Conservation (phyloP, 202 grass and related monocot species). For the Bolboschoenoplectus hybrid region DNA sequence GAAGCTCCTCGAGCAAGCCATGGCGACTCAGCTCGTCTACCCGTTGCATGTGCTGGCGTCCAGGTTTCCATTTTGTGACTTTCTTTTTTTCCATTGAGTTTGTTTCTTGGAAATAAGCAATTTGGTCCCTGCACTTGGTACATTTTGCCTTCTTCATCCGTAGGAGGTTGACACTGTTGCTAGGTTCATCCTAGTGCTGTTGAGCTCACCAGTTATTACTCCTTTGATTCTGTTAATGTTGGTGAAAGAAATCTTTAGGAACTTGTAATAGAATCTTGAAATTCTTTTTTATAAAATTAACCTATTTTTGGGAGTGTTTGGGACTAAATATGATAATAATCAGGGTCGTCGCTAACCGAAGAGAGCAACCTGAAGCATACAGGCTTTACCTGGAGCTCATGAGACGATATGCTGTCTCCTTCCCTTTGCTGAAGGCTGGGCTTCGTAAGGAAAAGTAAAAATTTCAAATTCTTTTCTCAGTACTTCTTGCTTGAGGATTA, state of each 20-base stretch:
- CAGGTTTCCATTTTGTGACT: slow-evolving; percentile 38
- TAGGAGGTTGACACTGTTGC: too few species aligned
- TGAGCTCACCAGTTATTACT: neutral
- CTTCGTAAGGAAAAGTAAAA: slow-evolving; percentile 71
- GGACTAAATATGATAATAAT: neutral
- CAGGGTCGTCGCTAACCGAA: slow-evolving; percentile 62
- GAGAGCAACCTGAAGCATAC: slow-evolving; percentile 74
- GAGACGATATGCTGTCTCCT: slow-evolving; percentile 51
- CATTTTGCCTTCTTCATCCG: neutral
- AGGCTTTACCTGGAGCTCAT: slow-evolving; percentile 75
- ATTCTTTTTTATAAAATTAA: too few species aligned
- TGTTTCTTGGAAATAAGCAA: neutral
- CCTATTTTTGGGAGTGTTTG: neutral
- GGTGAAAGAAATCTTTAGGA: too few species aligned
- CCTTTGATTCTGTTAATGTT: too few species aligned
- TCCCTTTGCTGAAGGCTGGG: slow-evolving; percentile 44
- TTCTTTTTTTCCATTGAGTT: slow-evolving; percentile 12
- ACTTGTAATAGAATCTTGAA: too few species aligned
- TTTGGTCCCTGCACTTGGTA: neutral
- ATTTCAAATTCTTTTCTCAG: neutral
- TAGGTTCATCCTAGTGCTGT: neutral
- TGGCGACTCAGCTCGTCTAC: slow-evolving; percentile 59
- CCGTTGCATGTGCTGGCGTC: slow-evolving; percentile 79
- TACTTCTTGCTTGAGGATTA: neutral
- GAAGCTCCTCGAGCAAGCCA: slow-evolving; percentile 80